Evolutionary conservation across 352 stramenopile species (phyloP).

Genomic region (Globisporangium cederbergense): DNA sequence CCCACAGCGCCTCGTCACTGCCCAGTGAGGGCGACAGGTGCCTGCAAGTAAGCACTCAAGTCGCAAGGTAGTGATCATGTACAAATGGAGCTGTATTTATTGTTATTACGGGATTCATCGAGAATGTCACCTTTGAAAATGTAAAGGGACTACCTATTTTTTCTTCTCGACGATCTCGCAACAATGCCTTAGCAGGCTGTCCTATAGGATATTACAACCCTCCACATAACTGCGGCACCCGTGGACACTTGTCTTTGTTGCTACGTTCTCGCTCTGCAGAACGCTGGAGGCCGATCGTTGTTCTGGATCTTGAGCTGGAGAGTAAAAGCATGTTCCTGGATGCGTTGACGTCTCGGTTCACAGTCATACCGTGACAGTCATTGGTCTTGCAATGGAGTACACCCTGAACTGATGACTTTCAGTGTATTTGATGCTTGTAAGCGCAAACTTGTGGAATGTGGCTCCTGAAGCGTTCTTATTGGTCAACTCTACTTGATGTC

Average conservation of each 20-base stretch:
- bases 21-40: neutral
- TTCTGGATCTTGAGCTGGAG: conserved; percentile 5
- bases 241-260: conserved; percentile 14
- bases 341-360: conserved; percentile 7
- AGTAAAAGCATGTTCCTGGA: conserved; percentile 9
- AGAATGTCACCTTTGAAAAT: neutral
- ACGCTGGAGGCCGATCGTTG: neutral
- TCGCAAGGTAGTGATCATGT: neutral
- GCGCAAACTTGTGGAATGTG: too few relatives aligned
- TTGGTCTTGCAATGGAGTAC: conserved; percentile 15
- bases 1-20: conserved; percentile 29
- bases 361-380: conserved; percentile 12
- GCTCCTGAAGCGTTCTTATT: too few relatives aligned
- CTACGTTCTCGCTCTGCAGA: conserved; percentile 1
- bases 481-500: too few relatives aligned
- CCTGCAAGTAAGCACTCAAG: neutral
- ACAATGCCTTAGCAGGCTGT: conserved; percentile 9
- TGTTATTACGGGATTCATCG: neutral
- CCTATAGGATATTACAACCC: conserved; percentile 10
- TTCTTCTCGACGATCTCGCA: conserved; percentile 1
- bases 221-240: neutral
- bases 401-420: too few relatives aligned
- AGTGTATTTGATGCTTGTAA: too few relatives aligned
- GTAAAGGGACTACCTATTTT: neutral
- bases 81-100: neutral